Evolutionary conservation across 352 stramenopile species (phyloP).

Genomic region (Globisporangium paroecandrum): DNA sequence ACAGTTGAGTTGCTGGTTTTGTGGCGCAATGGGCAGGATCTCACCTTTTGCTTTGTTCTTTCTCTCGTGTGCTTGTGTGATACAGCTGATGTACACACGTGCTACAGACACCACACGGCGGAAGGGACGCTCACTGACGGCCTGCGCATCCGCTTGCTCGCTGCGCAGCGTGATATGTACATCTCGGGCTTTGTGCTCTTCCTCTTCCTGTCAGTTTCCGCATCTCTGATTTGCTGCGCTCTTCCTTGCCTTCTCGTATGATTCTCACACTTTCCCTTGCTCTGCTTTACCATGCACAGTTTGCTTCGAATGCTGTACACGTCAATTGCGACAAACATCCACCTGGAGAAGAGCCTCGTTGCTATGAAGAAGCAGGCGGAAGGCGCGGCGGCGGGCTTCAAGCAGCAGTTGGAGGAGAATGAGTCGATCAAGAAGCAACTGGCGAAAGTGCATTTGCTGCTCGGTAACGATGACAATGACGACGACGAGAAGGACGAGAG

Average conservation of each 20-base stretch:
- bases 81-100: slow-evolving; percentile 66
- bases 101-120: slow-evolving; percentile 64
- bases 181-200: slow-evolving; percentile 85
- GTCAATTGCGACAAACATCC: slow-evolving; percentile 62
- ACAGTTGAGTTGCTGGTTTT: neutral
- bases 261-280: neutral
- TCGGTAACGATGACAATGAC: slow-evolving; percentile 23
- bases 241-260: neutral
- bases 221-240: neutral
- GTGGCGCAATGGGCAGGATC: neutral
- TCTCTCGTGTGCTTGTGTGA: neutral
- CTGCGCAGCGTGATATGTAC: slow-evolving; percentile 83
- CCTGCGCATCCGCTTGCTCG: slow-evolving; percentile 75
- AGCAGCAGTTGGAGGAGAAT: slow-evolving; percentile 64
- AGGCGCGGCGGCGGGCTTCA: slow-evolving; percentile 58
- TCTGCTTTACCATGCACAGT: slow-evolving; percentile 3
- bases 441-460: slow-evolving; percentile 57
- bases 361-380: slow-evolving; percentile 83
- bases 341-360: slow-evolving; percentile 59
- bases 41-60: neutral
- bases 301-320: slow-evolving; percentile 77
- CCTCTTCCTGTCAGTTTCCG: slow-evolving; percentile 50
- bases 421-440: slow-evolving; percentile 63
- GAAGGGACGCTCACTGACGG: slow-evolving; percentile 62
- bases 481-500: slow-evolving; percentile 21